Conservation (phyloP, 345 rosid species). For the Hypericum perforatum region DNA sequence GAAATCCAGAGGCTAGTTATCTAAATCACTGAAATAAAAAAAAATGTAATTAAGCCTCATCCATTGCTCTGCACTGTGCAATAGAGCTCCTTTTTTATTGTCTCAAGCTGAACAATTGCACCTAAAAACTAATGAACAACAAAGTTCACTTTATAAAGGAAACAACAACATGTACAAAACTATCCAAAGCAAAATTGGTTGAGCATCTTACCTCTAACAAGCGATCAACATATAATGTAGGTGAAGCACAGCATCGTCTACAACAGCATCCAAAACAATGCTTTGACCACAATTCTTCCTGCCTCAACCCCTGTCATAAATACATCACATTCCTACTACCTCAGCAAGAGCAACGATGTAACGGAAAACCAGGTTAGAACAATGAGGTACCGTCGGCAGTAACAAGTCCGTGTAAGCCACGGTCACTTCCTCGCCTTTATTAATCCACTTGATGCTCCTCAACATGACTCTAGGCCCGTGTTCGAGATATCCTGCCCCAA, state of each 20-base stretch:
- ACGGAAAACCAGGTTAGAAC: not conserved
- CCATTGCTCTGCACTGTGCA: too few relatives aligned
- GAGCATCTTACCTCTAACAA: too few relatives aligned
- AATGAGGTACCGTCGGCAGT: conserved; percentile 49
- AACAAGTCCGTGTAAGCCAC: conserved; percentile 65
- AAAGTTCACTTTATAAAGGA: not conserved
- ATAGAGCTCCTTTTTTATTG: too few relatives aligned
- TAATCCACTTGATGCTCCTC: conserved; percentile 55
- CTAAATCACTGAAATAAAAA: too few relatives aligned
- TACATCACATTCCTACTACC: not conserved
- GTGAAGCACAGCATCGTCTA: conserved; percentile 42
- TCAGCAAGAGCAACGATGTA: not conserved
- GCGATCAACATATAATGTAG: conserved; percentile 47
- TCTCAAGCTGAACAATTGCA: not conserved
- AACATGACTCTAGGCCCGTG: conserved; percentile 44
- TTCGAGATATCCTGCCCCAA: conserved; percentile 15
- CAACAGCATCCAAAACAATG: conserved; percentile 64
- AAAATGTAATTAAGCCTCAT: too few relatives aligned
- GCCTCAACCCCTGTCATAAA: conserved; percentile 42
- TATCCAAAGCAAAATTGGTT: too few relatives aligned
- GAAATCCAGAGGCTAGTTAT: too few relatives aligned
- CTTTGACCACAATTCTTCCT: conserved; percentile 53
- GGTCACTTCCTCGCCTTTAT: conserved; percentile 50
- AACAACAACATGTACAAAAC: conserved; percentile 40
- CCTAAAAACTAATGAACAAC: not conserved